phyloP scores from a whole-genome alignment of 768 basidiomycete genomes.

The Termitomyces sp. region DNA sequence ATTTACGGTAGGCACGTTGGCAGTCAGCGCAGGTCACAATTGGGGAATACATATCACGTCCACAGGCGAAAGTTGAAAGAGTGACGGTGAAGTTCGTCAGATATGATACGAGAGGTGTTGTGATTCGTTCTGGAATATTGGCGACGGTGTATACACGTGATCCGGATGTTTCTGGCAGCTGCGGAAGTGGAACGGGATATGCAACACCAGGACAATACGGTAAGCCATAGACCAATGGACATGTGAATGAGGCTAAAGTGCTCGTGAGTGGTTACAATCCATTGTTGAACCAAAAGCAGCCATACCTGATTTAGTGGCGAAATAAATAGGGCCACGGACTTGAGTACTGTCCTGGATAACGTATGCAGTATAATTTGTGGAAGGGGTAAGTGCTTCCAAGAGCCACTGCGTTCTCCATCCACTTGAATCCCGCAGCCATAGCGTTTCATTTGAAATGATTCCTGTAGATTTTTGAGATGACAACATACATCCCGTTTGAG shows the following conservation, averaged over 20 bases:
- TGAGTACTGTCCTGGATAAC: slow-evolving; percentile 49
- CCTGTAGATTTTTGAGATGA: slow-evolving; percentile 30
- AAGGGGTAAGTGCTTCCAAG: slow-evolving; percentile 48
- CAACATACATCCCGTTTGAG: slow-evolving; percentile 60
- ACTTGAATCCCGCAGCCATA: slow-evolving; percentile 50
- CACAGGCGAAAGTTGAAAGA: slow-evolving; percentile 71
- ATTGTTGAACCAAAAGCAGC: not conserved
- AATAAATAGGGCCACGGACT: slow-evolving; percentile 64
- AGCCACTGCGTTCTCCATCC: slow-evolving; percentile 73
- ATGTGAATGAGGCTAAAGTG: slow-evolving; percentile 53
- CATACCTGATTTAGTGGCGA: slow-evolving; percentile 68
- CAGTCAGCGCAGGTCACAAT: slow-evolving; percentile 75
- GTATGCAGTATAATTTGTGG: slow-evolving; percentile 78
- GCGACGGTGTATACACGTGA: slow-evolving; percentile 39
- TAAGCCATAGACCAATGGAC: slow-evolving; percentile 63
- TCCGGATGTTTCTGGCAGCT: slow-evolving; percentile 30
- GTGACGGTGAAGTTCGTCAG: slow-evolving; percentile 71
- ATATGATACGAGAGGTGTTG: slow-evolving; percentile 45
- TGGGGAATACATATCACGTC: slow-evolving; percentile 75
- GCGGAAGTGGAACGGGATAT: slow-evolving; percentile 64
- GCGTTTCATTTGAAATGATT: slow-evolving; percentile 33
- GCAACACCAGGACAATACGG: slow-evolving; percentile 69
- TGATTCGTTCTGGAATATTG: slow-evolving; percentile 45
- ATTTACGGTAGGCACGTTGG: slow-evolving; percentile 62
- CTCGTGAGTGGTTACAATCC: not conserved